Evolutionary conservation across 176 grass and related monocot genomes (phyloP).

Genomic region (Avena eriantha): DNA sequence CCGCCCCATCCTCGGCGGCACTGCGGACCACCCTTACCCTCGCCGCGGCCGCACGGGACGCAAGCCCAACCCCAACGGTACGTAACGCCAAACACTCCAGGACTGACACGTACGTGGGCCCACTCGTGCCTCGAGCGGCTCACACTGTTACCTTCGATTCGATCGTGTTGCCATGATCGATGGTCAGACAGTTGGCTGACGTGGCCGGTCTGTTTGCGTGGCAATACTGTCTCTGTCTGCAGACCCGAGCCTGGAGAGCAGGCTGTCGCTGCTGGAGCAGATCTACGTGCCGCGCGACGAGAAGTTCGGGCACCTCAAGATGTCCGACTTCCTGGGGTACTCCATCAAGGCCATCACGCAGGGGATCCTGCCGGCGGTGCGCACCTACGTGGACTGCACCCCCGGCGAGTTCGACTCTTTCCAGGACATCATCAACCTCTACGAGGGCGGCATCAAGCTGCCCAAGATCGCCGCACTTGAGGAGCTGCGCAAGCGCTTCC

Average conservation of each 20-base stretch:
- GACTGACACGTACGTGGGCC: not conserved
- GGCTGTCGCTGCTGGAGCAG: conserved; percentile 47
- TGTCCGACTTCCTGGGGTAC: conserved; percentile 63
- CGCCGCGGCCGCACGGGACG: conserved; percentile 40
- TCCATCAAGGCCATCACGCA: conserved; percentile 57
- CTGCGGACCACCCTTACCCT: conserved; percentile 19
- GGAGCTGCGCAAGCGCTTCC: conserved; percentile 53
- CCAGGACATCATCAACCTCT: conserved; percentile 58
- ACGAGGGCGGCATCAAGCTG: conserved; percentile 61
- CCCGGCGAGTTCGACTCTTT: conserved; percentile 72
- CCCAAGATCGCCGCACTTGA: conserved; percentile 47
- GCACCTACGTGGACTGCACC: conserved; percentile 45
- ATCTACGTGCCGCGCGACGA: conserved; percentile 81
- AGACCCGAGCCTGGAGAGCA: conserved; percentile 60
- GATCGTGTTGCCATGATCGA: too few species aligned
- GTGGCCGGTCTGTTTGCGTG: too few species aligned
- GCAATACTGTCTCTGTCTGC: not conserved
- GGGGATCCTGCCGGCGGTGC: conserved; percentile 49
- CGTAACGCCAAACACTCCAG: not conserved
- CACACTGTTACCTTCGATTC: not conserved
- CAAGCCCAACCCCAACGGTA: conserved; percentile 32
- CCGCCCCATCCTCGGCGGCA: conserved; percentile 68
- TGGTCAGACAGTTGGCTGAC: not conserved
- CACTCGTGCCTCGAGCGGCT: too few species aligned
- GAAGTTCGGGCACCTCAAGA: conserved; percentile 73